A percentile compares a stretch with the other conserved stretches of the same genome.
Evolutionary conservation across 306 rosid species (phyloP).

Genomic region (Acmispon strigosus): DNA sequence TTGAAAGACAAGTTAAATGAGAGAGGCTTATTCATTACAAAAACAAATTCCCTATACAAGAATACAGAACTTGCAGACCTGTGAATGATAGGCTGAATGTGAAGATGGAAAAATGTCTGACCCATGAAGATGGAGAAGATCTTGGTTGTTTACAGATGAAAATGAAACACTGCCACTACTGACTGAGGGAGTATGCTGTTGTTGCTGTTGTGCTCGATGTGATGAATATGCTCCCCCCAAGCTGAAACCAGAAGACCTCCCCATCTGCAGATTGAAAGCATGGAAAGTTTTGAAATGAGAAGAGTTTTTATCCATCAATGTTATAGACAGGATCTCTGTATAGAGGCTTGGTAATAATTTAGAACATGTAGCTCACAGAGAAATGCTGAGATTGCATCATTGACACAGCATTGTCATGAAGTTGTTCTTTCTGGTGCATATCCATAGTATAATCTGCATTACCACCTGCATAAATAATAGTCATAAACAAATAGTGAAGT

Average conservation of each 20-base stretch:
- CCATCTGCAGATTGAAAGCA: conserved; percentile 59
- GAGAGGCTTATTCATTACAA: neutral
- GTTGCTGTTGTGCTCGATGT: conserved; percentile 86
- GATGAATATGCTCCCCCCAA: conserved; percentile 76
- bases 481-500: conserved; percentile 24
- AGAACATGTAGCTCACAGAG: conserved; percentile 52
- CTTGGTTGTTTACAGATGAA: conserved; percentile 85
- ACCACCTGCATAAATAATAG: conserved; percentile 54
- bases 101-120: conserved; percentile 86
- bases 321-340: neutral
- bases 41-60: neutral
- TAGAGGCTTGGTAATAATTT: neutral
- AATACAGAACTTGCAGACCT: conserved; percentile 45
- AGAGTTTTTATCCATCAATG: neutral
- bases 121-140: conserved; percentile 83
- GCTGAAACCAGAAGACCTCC: conserved; percentile 85
- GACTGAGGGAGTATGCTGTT: conserved; percentile 78
- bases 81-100: conserved; percentile 85
- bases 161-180: conserved; percentile 75
- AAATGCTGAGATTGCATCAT: conserved; percentile 97
- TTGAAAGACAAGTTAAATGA: neutral
- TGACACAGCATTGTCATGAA: conserved; percentile 74
- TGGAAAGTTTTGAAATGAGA: conserved; percentile 6
- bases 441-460: conserved; percentile 78
- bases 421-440: conserved; percentile 98